Evolutionary conservation across 2,329 filamentous ascomycete genomes (phyloP).

Genomic region (Cladosporium cucumerinum): DNA sequence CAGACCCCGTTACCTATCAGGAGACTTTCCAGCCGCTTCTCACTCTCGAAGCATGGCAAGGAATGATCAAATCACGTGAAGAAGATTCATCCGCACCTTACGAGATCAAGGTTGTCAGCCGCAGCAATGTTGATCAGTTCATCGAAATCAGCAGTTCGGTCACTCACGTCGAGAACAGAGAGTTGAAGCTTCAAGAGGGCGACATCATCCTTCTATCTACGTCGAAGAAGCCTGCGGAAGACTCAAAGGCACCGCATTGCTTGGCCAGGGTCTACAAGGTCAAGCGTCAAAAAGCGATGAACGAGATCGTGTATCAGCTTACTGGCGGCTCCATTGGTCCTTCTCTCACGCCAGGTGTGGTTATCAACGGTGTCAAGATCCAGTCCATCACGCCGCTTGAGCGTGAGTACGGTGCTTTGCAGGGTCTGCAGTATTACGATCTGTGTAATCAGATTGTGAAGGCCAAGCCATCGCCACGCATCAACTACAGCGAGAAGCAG

Average conservation of each 20-base stretch:
- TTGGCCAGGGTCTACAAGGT: constrained; percentile 79
- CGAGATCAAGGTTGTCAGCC: constrained; percentile 81
- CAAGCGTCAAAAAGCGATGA: constrained; percentile 72
- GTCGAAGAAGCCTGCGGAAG: constrained; percentile 64
- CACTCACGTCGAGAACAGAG: constrained; percentile 65
- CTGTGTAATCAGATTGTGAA: constrained; percentile 87
- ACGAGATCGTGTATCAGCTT: constrained; percentile 84
- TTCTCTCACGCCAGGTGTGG: constrained; percentile 63
- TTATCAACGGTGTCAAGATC: constrained; percentile 74
- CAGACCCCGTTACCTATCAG: constrained; percentile 75
- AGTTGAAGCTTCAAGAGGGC: constrained; percentile 72
- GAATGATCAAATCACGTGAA: constrained; percentile 84
- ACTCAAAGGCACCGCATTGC: constrained; percentile 69
- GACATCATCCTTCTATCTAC: constrained; percentile 86
- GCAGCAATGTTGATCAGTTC: constrained; percentile 87
- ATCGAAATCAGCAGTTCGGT: constrained; percentile 86
- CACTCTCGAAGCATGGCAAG: constrained; percentile 91
- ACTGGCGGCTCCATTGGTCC: constrained; percentile 49
- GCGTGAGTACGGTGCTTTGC: constrained; percentile 87
- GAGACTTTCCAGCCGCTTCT: constrained; percentile 86
- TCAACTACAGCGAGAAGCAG: constrained; percentile 73
- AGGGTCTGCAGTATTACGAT: constrained; percentile 92
- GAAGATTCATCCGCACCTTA: constrained; percentile 78
- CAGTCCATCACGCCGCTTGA: constrained; percentile 93
- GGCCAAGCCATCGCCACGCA: constrained; percentile 83